A percentile compares a stretch with the other conserved stretches of the same genome.
These are phyloP conservation scores for Globisporangium paddicum DNA, from an alignment of 352 stramenopile genomes.

Conservation along the genomic window DNA sequence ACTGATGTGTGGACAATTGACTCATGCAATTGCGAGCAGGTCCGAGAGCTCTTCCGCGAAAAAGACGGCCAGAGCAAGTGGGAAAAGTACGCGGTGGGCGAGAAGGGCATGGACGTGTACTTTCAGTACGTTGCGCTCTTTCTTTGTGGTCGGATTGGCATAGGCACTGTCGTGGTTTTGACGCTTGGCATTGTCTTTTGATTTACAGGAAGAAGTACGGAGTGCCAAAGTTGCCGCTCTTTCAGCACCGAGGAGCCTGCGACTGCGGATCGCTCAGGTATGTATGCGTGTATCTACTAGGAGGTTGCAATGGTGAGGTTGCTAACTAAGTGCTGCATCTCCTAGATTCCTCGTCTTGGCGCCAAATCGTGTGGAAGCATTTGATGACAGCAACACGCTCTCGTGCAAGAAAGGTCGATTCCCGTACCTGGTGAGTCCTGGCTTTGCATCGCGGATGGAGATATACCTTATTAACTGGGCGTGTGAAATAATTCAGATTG, in stretches of 20 bases:
- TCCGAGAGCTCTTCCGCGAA: slow-evolving; percentile 57
- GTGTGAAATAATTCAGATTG: slow-evolving; percentile 27
- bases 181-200: background rate
- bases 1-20: slow-evolving; percentile 7
- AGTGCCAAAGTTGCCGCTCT: slow-evolving; percentile 60
- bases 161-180: background rate
- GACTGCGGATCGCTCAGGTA: slow-evolving; percentile 59
- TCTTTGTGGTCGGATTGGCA: too few relatives aligned
- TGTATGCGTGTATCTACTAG: background rate
- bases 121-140: slow-evolving; percentile 45
- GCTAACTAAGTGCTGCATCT: slow-evolving; percentile 7
- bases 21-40: slow-evolving; percentile 27
- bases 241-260: slow-evolving; percentile 69
- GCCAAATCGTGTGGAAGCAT: slow-evolving; percentile 70
- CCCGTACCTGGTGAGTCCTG: slow-evolving; percentile 49
- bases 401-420: slow-evolving; percentile 82
- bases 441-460: too few relatives aligned
- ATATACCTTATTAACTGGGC: too few relatives aligned
- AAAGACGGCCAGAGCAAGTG: slow-evolving; percentile 48
- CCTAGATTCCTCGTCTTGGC: slow-evolving; percentile 69
- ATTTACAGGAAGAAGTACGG: slow-evolving; percentile 70
- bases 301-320: background rate
- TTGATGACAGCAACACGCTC: slow-evolving; percentile 79
- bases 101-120: slow-evolving; percentile 62
- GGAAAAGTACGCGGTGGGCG: slow-evolving; percentile 42